Evolutionary conservation across 306 rosid genomes (phyloP).

Genomic region (Cucumis melo): DNA sequence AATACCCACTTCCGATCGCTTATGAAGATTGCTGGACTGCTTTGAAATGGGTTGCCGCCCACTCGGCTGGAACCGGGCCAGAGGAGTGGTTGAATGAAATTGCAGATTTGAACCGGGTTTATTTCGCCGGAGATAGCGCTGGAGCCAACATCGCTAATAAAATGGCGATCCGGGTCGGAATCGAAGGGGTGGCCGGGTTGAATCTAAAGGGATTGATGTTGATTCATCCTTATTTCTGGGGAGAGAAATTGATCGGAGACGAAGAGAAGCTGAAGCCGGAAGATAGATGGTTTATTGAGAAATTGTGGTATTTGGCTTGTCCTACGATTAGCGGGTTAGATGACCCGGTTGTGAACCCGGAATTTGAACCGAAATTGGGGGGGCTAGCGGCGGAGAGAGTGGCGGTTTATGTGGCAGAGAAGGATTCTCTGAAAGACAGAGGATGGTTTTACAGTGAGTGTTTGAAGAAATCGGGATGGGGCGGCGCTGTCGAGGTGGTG

Average conservation of each 20-base stretch:
- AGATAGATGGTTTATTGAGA: background rate
- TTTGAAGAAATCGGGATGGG: conserved; percentile 35
- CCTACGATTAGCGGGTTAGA: conserved; percentile 33
- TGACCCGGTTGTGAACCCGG: conserved; percentile 53
- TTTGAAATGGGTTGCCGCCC: conserved; percentile 49
- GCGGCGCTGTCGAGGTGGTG: conserved; percentile 27
- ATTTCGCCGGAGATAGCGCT: conserved; percentile 58
- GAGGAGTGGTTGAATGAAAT: conserved; percentile 39
- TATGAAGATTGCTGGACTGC: conserved; percentile 55
- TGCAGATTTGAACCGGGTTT: conserved; percentile 34
- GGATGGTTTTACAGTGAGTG: conserved; percentile 32
- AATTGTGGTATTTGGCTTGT: conserved; percentile 35
- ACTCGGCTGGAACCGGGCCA: conserved; percentile 27
- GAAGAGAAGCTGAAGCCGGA: conserved; percentile 15
- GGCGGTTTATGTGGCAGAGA: conserved; percentile 50
- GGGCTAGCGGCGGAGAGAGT: conserved; percentile 30
- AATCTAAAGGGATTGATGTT: conserved; percentile 27
- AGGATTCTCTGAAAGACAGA: conserved; percentile 38
- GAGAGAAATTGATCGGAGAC: conserved; percentile 23
- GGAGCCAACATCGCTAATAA: conserved; percentile 53
- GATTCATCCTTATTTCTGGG: conserved; percentile 63
- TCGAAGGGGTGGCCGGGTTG: conserved; percentile 23
- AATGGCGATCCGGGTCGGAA: conserved; percentile 34
- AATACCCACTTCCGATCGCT: conserved; percentile 39
- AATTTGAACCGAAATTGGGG: conserved; percentile 35